phyloP scores from a whole-genome alignment of 768 basidiomycete species.

The Melanogaster broomeanus region DNA sequence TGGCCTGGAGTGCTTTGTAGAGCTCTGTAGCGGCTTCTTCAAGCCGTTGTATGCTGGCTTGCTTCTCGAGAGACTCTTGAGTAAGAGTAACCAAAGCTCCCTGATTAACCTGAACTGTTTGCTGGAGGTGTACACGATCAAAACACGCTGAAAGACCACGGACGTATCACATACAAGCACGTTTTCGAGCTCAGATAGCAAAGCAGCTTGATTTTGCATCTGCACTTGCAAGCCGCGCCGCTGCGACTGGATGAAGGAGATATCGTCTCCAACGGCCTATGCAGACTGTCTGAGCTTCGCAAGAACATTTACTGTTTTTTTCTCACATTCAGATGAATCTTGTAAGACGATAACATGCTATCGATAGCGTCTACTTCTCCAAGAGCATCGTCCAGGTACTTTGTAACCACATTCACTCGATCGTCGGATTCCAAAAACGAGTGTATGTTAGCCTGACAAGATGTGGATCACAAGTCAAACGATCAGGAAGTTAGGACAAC shows the following conservation, averaged over 20 bases:
- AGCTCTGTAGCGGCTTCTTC: slow-evolving; percentile 84
- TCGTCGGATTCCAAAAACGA: slow-evolving; percentile 98
- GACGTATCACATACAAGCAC: slow-evolving; percentile 59
- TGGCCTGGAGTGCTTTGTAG: slow-evolving; percentile 94
- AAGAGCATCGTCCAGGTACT: slow-evolving; percentile 87
- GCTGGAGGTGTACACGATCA: slow-evolving; percentile 43
- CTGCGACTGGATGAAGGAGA: slow-evolving; percentile 93
- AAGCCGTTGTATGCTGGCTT: slow-evolving; percentile 69
- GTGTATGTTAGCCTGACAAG: slow-evolving; percentile 81
- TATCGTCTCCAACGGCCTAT: slow-evolving; percentile 94
- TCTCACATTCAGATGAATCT: slow-evolving; percentile 92
- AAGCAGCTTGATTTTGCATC: slow-evolving; percentile 88
- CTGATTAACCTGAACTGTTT: slow-evolving; percentile 92
- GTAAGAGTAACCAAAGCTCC: slow-evolving; percentile 74
- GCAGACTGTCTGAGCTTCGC: slow-evolving; percentile 11
- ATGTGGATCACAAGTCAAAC: not conserved
- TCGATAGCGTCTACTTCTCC: slow-evolving; percentile 90
- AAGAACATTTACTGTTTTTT: not conserved
- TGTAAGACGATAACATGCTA: slow-evolving; percentile 86
- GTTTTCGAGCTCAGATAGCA: slow-evolving; percentile 85
- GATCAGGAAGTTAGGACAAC: slow-evolving; percentile 7
- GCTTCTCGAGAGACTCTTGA: slow-evolving; percentile 87
- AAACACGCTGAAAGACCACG: not conserved
- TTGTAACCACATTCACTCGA: slow-evolving; percentile 80
- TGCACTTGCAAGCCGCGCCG: slow-evolving; percentile 97